phyloP scores from a whole-genome alignment of 768 basidiomycete species.

The Inosperma sp. region DNA sequence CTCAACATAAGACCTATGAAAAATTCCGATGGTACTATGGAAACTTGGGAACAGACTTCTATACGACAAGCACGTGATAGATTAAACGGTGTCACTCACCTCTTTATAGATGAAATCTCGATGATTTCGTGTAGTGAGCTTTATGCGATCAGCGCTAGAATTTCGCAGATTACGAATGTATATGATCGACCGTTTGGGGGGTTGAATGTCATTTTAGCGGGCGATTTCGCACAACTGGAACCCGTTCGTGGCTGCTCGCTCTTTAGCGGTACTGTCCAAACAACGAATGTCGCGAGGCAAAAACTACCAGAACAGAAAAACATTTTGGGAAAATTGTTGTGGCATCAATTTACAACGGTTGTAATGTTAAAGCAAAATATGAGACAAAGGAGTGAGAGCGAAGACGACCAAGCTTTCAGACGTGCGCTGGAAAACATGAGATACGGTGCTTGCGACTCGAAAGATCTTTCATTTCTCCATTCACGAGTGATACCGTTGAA shows the following conservation, averaged over 20 bases:
- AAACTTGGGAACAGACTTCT: background rate
- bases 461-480: conserved; percentile 29
- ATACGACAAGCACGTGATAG: background rate
- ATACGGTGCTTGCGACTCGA: conserved; percentile 30
- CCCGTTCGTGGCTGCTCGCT: background rate
- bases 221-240: conserved; percentile 7
- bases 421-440: conserved; percentile 19
- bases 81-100: conserved; percentile 9
- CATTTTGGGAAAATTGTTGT: background rate
- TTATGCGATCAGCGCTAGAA: conserved; percentile 8
- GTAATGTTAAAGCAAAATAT: conserved; percentile 30
- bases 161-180: background rate
- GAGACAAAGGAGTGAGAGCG: conserved; percentile 24
- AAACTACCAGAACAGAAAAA: background rate
- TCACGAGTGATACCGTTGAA: conserved; percentile 14
- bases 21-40: background rate
- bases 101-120: conserved; percentile 17
- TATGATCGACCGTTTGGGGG: conserved; percentile 11
- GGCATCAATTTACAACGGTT: conserved; percentile 4
- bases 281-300: background rate
- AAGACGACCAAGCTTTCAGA: conserved; percentile 26
- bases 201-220: background rate
- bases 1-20: conserved; percentile 19
- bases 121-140: conserved; percentile 15
- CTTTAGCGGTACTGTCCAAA: background rate